Evolutionary conservation across 768 basidiomycete species (phyloP), one percentile per base, ranked within the genome.

Genomic region (Mycena galopus): DNA sequence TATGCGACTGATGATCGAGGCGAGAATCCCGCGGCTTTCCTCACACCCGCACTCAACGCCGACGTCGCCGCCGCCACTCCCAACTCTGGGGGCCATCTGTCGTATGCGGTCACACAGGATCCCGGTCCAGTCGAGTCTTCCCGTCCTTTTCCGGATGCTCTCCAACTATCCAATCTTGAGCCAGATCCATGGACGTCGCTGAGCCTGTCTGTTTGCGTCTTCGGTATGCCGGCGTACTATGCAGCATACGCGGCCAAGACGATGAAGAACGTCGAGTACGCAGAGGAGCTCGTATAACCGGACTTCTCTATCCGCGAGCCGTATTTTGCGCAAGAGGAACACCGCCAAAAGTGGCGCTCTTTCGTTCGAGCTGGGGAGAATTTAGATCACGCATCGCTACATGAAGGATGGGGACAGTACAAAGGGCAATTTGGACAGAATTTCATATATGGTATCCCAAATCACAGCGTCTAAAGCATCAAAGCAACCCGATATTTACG

Each of bases 361-460:
- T 64, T 57, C 35, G n/a, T 42, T 4, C 62, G 57, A n/a, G 42
- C 60, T 23, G 60, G 25, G 30, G n/a, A 9, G 37, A 33, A 44
- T 39, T 47, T 8, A 4, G 44, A 59, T 29, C 57, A 37, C 23
- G 65, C 39, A 21, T 59, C 55, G n/a, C 61, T 68, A 6, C 2
- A 55, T 27, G 29, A 11, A n/a, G 73, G 65, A 12, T 74, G 73
- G 73, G 27, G 68, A 23, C 23, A 4, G 5, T 74, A 74, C 62
- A 71, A 56, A 33, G 73, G 73, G 30, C 73, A 74, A 51, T 33
- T 65, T 3, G 69, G 73, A 3, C 73, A 74, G 37, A 74, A 74
- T 35, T 71, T 67, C 29, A 69, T 74, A 29, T 21, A 69, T 68
- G 5, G 17, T 25, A 25, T 44, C 19, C 19, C n/a, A 25, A 23